Evolutionary conservation across 805 yeast genomes (phyloP).

Genomic region (Candida tallmaniae): DNA sequence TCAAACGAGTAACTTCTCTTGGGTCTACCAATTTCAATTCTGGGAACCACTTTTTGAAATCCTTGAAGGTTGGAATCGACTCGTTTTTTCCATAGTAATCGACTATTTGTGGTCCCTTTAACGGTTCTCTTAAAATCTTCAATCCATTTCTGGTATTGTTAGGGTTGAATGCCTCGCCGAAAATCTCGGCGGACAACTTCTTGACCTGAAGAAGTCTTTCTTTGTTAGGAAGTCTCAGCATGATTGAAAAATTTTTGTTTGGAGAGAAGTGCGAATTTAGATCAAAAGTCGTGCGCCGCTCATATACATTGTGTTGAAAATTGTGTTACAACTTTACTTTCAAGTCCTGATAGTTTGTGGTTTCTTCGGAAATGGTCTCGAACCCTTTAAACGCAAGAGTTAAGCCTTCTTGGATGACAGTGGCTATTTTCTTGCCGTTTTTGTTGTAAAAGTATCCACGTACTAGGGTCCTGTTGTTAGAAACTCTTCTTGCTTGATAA

Average conservation of each 20-base stretch:
- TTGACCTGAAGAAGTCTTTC: slow-evolving; percentile 53
- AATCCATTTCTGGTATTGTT: slow-evolving; percentile 63
- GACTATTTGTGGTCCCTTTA: slow-evolving; percentile 68
- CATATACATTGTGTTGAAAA: not conserved
- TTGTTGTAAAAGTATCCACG: slow-evolving; percentile 33
- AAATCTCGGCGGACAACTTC: slow-evolving; percentile 59
- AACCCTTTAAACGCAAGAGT: slow-evolving; percentile 27
- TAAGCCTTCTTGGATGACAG: slow-evolving; percentile 40
- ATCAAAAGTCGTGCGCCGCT: slow-evolving; percentile 1
- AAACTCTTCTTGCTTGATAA: slow-evolving; percentile 31
- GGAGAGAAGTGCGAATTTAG: not conserved
- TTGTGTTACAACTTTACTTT: slow-evolving; percentile 8
- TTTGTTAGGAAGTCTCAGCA: slow-evolving; percentile 36
- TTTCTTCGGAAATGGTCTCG: slow-evolving; percentile 10
- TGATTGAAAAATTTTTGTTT: slow-evolving; percentile 13
- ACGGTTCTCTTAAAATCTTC: slow-evolving; percentile 59
- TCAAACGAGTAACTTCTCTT: slow-evolving; percentile 64
- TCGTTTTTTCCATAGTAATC: slow-evolving; percentile 68
- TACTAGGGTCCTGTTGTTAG: slow-evolving; percentile 33
- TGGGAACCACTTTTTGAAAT: slow-evolving; percentile 52
- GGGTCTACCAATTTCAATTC: slow-evolving; percentile 55
- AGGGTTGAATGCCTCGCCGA: slow-evolving; percentile 71
- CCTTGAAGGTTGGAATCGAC: slow-evolving; percentile 59
- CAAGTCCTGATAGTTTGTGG: slow-evolving; percentile 9
- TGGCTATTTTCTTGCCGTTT: slow-evolving; percentile 30